Evolutionary conservation across 2,329 filamentous ascomycete species (phyloP), one percentile per base, ranked within the genome.

Genomic region (Ceratocystiopsis minuta): DNA sequence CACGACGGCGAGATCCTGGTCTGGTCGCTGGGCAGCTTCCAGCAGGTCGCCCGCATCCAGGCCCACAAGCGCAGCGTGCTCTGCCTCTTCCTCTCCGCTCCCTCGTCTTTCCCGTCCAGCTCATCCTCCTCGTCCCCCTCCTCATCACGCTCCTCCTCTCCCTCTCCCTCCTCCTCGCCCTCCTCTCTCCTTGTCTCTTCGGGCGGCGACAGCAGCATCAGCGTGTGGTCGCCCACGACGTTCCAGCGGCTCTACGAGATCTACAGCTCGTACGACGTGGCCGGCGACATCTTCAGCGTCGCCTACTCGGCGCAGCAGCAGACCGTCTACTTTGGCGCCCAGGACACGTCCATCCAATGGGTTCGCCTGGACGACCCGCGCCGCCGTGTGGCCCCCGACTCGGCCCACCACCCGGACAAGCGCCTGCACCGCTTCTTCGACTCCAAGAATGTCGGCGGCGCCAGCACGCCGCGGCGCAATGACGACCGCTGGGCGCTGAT

Each of bases 321-420:
- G 50, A 93, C 81, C 0, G 70, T 94, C 4, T 96, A 94, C 57
- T 72, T 94, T 36, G 90, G 90, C 44, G 84, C 86, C 1, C 90
- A 96, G 56, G 95, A 96, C 55, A 90, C 86, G 9, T 85, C 80
- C 34, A 90, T 95, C 41, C 87, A 94, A 67, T 98, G 90, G 90
- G 81, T 85, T 51, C 71, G 78, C 49, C 63, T 94, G 43, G 73
- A 73, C 51, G 72, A 83, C 48, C 70, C 74, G 18, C 65, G 68
- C 28, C 61, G 68, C 17, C 64, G 69, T 50, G 80, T 71, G 16
- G 62, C 66, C 4, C 75, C 72, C 40, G 74, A 74, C 45, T 76
- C 75, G 10, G 67, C 72, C 11, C 73, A 73, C 36, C 85, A 88
- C 50, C 82, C 82, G 0, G 79, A 80, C 32, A 72, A 78, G 46